Base-by-base conservation (phyloP, 2,329 filamentous ascomycete species). In the Sordariomycetes sp. region DNA sequence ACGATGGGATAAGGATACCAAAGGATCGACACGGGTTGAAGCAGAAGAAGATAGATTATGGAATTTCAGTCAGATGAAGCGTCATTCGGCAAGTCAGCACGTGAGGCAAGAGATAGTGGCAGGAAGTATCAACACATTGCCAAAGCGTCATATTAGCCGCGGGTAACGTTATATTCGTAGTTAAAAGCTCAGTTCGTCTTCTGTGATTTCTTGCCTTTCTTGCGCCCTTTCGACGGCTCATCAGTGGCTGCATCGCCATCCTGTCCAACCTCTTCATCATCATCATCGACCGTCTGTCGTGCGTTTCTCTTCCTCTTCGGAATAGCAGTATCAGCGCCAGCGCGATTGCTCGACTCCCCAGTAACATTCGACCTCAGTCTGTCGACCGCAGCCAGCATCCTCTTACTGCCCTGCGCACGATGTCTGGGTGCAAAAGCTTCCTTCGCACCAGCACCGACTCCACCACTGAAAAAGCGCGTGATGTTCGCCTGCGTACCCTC, bases 401-500 rank as follows among this genome's bases (percentile, higher is more conserved):
- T 72, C 56, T 84, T 63, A 49, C 81, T 88, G 24, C 73, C 75
- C 39, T 73, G 72, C 10, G 61, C 69, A 18, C 63, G 74, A 42
- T 79, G 77, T 36, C 82, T 70, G 0, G 84, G 85, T 17, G 68
- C 83, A 60, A 86, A 88, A 0, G 72, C 74, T 40, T 79, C 72
- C 24, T 63, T 72, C 10, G 72, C 72, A 1, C 84, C 83, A 1
- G 70, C 70, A 0, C 84, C 84, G 0, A 86, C 79, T 5, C 64
- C 60, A 0, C 90, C 90, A 10, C 77, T 75, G 54, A 96, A 95
- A 56, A 80, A 98, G 17, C 79, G 70, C n/a, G 92, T 98, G 44
- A 98, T 94, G 46, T 98, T 98, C 38, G 79, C 80, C 64, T 98
- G 92, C 14, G 90, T 96, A 6, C 92, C 92, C 60, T 96, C 92